A percentile compares a stretch with the other conserved stretches of the same genome.
These are phyloP conservation scores for Aureobasidium melanogenum DNA, from an alignment of 2,329 filamentous ascomycete species.

Conservation along the genomic window DNA sequence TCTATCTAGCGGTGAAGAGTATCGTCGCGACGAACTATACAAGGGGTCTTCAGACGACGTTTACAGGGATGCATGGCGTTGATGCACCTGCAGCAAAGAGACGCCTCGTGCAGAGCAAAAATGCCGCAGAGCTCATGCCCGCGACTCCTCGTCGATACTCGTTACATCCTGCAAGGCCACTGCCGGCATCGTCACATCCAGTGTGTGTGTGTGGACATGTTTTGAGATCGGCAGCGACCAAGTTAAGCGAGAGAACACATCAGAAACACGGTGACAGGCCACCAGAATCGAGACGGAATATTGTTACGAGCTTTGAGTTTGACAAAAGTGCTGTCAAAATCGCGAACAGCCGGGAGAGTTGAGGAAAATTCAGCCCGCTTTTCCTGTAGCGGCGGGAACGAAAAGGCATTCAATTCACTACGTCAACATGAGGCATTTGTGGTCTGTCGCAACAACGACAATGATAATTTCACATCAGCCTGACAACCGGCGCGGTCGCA, in stretches of 20 bases:
- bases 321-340: not conserved
- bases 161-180: not conserved
- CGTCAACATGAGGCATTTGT: constrained; percentile 11
- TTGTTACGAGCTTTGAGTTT: not conserved
- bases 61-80: constrained; percentile 1
- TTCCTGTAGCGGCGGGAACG: not conserved
- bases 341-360: not conserved
- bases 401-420: not conserved
- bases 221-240: not conserved
- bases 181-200: not conserved
- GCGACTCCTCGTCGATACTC: not conserved
- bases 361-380: not conserved
- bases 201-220: not conserved
- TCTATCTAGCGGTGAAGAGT: not conserved
- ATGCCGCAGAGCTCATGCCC: constrained; percentile 4
- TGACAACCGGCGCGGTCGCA: not conserved
- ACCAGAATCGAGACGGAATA: not conserved
- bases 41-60: not conserved
- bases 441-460: not conserved
- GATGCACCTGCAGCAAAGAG: constrained; percentile 7
- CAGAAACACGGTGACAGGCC: not conserved
- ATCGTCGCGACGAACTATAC: not conserved
- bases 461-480: not conserved
- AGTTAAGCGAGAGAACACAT: not conserved
- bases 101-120: not conserved